Conservation (phyloP, 2,329 filamentous ascomycete species). For the Diaporthe ampelina region DNA sequence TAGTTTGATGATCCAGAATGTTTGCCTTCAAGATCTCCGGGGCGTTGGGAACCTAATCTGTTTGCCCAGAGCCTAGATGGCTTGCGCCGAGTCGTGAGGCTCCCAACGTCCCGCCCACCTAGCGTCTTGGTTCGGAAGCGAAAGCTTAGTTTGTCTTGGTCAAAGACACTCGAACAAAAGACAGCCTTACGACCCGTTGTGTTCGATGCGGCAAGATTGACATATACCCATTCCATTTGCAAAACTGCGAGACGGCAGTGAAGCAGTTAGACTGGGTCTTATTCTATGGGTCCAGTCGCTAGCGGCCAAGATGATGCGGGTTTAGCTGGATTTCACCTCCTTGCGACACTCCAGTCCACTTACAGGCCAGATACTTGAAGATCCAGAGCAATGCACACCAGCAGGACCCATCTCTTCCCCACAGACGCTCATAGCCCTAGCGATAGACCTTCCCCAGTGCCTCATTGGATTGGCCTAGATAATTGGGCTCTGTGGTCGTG, state of each 20-base stretch:
- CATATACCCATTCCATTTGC: not conserved
- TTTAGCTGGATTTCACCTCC: conserved; percentile 13
- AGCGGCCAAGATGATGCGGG: conserved; percentile 5
- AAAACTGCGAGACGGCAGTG: conserved; percentile 5
- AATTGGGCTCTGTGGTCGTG: not conserved
- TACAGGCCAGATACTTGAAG: not conserved
- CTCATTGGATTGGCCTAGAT: not conserved
- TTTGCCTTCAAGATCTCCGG: conserved; percentile 18
- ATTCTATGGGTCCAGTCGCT: not conserved
- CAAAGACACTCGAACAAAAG: not conserved
- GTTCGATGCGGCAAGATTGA: not conserved
- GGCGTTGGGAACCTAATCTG: conserved; percentile 27
- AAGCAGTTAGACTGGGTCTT: not conserved
- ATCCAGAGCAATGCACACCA: not conserved
- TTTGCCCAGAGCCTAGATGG: conserved; percentile 20
- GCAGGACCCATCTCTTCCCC: conserved; percentile 1
- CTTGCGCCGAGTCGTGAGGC: conserved; percentile 4
- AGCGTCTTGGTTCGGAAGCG: conserved; percentile 16
- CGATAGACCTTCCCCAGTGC: not conserved
- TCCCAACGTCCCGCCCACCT: conserved; percentile 3
- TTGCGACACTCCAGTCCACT: conserved; percentile 13
- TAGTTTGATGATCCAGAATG: conserved; percentile 8
- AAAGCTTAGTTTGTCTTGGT: conserved; percentile 12
- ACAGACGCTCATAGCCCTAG: conserved; percentile 2
- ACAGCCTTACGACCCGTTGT: not conserved